Conservation (phyloP, 768 basidiomycete species). For the Kwoniella pini region DNA sequence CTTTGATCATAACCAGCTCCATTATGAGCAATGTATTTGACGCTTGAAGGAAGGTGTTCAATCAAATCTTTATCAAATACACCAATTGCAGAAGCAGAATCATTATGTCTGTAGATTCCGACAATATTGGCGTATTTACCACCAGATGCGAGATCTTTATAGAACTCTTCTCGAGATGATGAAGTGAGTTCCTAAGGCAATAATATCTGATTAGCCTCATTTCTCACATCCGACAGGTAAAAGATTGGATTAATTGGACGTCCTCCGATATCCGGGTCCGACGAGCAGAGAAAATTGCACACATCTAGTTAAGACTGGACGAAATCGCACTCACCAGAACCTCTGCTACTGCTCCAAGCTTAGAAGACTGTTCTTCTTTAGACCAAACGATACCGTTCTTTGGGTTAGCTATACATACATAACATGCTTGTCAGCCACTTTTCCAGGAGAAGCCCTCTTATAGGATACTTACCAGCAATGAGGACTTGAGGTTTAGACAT, state of each 20-base stretch:
- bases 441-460: not conserved
- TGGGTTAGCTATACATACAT: conserved; percentile 34
- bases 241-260: not conserved
- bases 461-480: conserved; percentile 30
- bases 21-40: conserved; percentile 29
- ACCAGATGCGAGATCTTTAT: conserved; percentile 60
- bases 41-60: conserved; percentile 39
- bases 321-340: conserved; percentile 65
- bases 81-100: conserved; percentile 64
- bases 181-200: conserved; percentile 63
- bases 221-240: not conserved
- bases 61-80: conserved; percentile 76
- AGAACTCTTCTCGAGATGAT: conserved; percentile 67
- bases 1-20: conserved; percentile 34
- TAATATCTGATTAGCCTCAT: not conserved
- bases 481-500: conserved; percentile 54
- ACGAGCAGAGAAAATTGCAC: no score
- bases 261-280: no score
- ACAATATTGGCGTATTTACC: conserved; percentile 73
- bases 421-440: not conserved
- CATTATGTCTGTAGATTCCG: conserved; percentile 73
- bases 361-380: conserved; percentile 66
- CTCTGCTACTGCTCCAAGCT: conserved; percentile 70
- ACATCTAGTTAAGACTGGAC: not conserved
- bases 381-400: conserved; percentile 70